These are phyloP conservation scores for Pythium sukuiense DNA, from an alignment of 352 stramenopile genomes.

Conservation along the genomic window DNA sequence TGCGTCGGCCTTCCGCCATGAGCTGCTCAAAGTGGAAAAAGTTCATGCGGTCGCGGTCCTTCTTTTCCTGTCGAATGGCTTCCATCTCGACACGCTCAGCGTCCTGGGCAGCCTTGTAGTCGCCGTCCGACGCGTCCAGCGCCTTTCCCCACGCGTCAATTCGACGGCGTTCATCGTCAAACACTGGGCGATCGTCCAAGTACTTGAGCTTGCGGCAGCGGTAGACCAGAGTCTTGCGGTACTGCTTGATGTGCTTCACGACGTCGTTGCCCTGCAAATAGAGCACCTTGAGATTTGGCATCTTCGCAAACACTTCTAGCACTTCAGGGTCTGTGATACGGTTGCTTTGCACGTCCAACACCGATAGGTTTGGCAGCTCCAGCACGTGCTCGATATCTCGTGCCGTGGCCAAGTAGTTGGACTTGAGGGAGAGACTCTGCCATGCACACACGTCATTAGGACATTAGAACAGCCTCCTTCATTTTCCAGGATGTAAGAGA, in stretches of 20 bases:
- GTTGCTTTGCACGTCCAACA: constrained; percentile 85
- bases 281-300: constrained; percentile 82
- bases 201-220: constrained; percentile 80
- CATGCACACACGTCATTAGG: constrained; percentile 14
- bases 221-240: constrained; percentile 80
- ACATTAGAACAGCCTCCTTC: background rate
- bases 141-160: constrained; percentile 77
- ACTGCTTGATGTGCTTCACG: constrained; percentile 88
- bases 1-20: constrained; percentile 70
- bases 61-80: constrained; percentile 84
- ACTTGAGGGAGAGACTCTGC: constrained; percentile 67
- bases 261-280: constrained; percentile 86
- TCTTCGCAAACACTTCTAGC: constrained; percentile 63
- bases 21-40: constrained; percentile 88
- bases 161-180: constrained; percentile 82
- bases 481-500: background rate
- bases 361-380: constrained; percentile 59
- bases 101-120: constrained; percentile 82
- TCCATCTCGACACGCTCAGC: constrained; percentile 87
- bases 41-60: constrained; percentile 81
- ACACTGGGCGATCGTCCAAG: constrained; percentile 82
- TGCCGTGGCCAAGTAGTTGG: constrained; percentile 66
- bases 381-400: constrained; percentile 68
- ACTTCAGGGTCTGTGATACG: constrained; percentile 64
- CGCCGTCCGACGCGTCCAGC: constrained; percentile 56